A percentile compares a stretch with the other conserved stretches of the same genome.
These are phyloP conservation scores for Priceomyces melissophilus DNA, from an alignment of 805 yeast genomes.

Conservation along the genomic window DNA sequence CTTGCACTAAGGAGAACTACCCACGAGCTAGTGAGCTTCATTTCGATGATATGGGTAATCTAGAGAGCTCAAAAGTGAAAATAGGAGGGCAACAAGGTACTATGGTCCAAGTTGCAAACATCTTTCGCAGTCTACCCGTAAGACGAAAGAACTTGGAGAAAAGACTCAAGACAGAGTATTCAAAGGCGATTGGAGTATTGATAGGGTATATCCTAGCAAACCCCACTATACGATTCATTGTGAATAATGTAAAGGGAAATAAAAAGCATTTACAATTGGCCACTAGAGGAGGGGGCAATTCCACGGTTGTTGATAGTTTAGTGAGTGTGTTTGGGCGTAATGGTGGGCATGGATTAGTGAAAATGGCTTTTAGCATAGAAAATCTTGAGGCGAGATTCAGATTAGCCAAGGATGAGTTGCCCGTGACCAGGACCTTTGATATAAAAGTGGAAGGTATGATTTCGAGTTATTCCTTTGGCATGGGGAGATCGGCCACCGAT, in stretches of 20 bases:
- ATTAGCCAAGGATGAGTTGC: slow-evolving; percentile 7
- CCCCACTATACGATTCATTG: slow-evolving; percentile 54
- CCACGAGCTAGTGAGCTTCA: slow-evolving; percentile 59
- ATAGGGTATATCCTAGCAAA: slow-evolving; percentile 67
- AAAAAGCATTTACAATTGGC: slow-evolving; percentile 55
- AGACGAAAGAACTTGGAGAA: slow-evolving; percentile 69
- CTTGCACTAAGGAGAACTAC: slow-evolving; percentile 43
- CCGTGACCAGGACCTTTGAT: slow-evolving; percentile 12
- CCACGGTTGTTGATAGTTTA: slow-evolving; percentile 47
- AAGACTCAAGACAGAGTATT: slow-evolving; percentile 67
- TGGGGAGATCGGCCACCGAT: slow-evolving; percentile 61
- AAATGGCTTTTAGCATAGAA: slow-evolving; percentile 42
- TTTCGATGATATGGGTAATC: slow-evolving; percentile 54
- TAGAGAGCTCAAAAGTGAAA: slow-evolving; percentile 31
- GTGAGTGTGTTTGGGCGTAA: slow-evolving; percentile 68
- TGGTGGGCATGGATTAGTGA: slow-evolving; percentile 55
- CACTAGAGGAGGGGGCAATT: slow-evolving; percentile 52
- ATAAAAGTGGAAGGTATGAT: slow-evolving; percentile 55
- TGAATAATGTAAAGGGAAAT: slow-evolving; percentile 45
- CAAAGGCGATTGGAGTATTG: slow-evolving; percentile 58
- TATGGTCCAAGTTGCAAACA: slow-evolving; percentile 47
- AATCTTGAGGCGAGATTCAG: slow-evolving; percentile 20
- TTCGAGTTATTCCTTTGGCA: slow-evolving; percentile 76
- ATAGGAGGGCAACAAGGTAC: slow-evolving; percentile 71
- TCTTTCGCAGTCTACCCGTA: slow-evolving; percentile 78